These are phyloP conservation scores for Delitschia confertaspora DNA, from an alignment of 495 filamentous ascomycete species.

Conservation along the genomic window DNA sequence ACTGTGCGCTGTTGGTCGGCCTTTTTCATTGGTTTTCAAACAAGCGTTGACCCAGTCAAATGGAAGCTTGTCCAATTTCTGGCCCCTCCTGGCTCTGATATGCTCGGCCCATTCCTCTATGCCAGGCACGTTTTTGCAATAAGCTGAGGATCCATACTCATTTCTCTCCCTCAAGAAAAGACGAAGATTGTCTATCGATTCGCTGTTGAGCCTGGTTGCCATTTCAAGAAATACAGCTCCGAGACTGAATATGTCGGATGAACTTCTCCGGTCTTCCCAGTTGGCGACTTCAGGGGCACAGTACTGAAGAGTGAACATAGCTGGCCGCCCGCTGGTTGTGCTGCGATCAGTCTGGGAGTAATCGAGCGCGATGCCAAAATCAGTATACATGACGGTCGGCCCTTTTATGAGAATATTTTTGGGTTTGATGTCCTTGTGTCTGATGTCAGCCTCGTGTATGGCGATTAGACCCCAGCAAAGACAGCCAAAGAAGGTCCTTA, in stretches of 20 bases:
- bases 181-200: no score
- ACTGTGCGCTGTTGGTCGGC: no score
- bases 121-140: no score
- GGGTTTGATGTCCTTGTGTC: slow-evolving; percentile 7
- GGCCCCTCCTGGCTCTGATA: no score
- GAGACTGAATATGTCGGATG: slow-evolving; percentile 12
- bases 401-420: not conserved
- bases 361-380: slow-evolving; percentile 9
- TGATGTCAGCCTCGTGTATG: slow-evolving; percentile 3
- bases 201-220: slow-evolving; percentile 1
- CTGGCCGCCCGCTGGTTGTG: slow-evolving; percentile 5
- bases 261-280: slow-evolving; percentile 4
- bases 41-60: no score
- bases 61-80: no score
- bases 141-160: no score
- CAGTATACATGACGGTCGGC: not conserved
- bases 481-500: slow-evolving; percentile 5
- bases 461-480: slow-evolving; percentile 3
- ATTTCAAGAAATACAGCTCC: slow-evolving; percentile 18
- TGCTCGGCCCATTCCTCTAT: no score
- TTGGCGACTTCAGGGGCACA: slow-evolving; percentile 7
- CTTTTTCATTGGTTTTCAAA: no score
- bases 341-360: not conserved
- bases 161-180: no score
- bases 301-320: slow-evolving; percentile 6